phyloP scores from a whole-genome alignment of 2,329 filamentous ascomycete species.

The Plenodomus tracheiphilus region DNA sequence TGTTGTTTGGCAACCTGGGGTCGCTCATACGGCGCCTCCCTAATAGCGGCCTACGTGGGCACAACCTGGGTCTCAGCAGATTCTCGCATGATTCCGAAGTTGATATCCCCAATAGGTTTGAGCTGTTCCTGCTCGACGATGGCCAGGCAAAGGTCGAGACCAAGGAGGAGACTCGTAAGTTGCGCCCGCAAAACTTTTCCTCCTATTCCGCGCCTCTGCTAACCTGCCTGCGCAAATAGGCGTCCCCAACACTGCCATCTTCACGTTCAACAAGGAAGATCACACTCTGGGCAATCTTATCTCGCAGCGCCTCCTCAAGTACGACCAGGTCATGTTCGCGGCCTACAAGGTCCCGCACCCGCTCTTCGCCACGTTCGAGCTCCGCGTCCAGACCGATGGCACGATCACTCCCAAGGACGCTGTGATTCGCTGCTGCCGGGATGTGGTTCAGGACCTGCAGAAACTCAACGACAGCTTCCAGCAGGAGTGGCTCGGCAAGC shows the following conservation, averaged over 20 bases:
- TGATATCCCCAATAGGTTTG: conserved; percentile 66
- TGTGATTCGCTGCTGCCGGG: conserved; percentile 76
- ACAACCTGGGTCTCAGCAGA: conserved; percentile 1
- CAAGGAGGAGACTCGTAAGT: conserved; percentile 83
- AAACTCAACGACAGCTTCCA: conserved; percentile 86
- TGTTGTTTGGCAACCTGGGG: conserved; percentile 3
- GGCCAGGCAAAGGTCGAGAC: conserved; percentile 94
- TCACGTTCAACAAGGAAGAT: conserved; percentile 94
- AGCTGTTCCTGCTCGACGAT: conserved; percentile 84
- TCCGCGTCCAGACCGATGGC: conserved; percentile 92
- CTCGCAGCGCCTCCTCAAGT: conserved; percentile 80
- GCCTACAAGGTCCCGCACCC: conserved; percentile 74
- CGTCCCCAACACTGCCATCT: conserved; percentile 92
- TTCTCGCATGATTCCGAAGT: conserved; percentile 20
- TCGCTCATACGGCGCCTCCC: conserved; percentile 16
- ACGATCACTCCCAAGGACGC: conserved; percentile 86
- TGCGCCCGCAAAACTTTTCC: background rate
- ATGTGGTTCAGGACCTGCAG: conserved; percentile 79
- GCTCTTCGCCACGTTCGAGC: conserved; percentile 57
- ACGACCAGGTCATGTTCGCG: conserved; percentile 82
- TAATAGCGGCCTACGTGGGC: conserved; percentile 9
- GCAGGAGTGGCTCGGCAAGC: conserved; percentile 63
- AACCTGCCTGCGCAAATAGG: conserved; percentile 55
- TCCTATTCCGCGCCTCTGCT: background rate
- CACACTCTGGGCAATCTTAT: conserved; percentile 94